Evolutionary conservation across 1,139 yeast species (phyloP), one percentile per base, ranked within the genome.

Genomic region (Sugiyamaella paludigena): DNA sequence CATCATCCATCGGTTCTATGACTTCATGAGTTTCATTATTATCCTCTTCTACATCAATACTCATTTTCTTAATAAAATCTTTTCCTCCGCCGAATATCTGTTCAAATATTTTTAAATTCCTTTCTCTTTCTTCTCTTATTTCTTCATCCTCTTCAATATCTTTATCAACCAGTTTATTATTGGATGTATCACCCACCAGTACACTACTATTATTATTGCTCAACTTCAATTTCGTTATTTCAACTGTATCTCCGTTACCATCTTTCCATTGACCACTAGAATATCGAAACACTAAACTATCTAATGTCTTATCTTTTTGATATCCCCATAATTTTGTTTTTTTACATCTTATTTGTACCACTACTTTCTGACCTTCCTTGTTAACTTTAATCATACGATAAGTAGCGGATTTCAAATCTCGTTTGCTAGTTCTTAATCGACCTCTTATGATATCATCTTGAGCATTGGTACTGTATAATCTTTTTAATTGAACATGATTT

Each of bases 321-420:
- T 81, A 74, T 8, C 98, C 98, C 98, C 98, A 92, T 39, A 92
- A 74, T 61, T 88, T 88, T 26, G 83, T 81, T 68, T 87, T 87
- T 59, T 75, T 76, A 54, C 83, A 73, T 59, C 79, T 80, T 51
- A 83, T 68, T 24, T 58, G 58, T 19, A 60, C 55, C 40, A 55
- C 49, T 6, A 73, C 73, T 61, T 81, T 81, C 45, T 82, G 71
- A 16, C 77, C 77, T 29, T 45, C 48, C 9, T 43, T 46, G 5
- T 88, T 86, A 57, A 81, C 79, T 30, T 83, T 76, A 46, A 77
- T 70, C 2, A 85, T 76, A 54, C 97, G 74, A 54, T 87, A 72
- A 0, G 95, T 84, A 58, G 83, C 78, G 50, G 73, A 75, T 43
- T 78, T 76, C 45, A 76, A 59, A 44, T 75, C 73, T 45, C 96